Base-by-base conservation (phyloP, 108 stramenopile genomes). In the Fistulifera pelliculosa region DNA sequence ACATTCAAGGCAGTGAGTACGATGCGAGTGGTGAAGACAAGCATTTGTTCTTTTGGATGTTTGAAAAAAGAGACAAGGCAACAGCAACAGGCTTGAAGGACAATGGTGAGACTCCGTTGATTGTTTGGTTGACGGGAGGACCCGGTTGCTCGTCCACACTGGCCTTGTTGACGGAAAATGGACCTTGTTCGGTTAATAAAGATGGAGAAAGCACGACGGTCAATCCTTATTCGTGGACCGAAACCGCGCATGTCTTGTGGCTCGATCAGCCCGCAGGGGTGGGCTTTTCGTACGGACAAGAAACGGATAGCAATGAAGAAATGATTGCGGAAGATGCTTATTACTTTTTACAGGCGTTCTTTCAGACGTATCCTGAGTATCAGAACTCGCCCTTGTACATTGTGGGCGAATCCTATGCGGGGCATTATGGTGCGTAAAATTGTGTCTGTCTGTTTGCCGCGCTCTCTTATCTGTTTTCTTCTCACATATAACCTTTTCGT, bases 191-290 rank as follows among this genome's bases (percentile, higher is more conserved):
- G 16, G 93, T 96, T 51, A 90, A 95, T 61, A 56, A 50, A 0
- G 94, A 95, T 61, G 96, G 96, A 18, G 62, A 59, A n/a, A 52
- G 65, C 39, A 99, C 98, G n/a, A 68, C 48, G 1, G 53, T 73
- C 57, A 97, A 97, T 59, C 90, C 94, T 12, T 69, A 83, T 70
- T 79, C 80, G 27, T 99, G 98, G 98, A 96, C 94, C 8, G 75
- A 85, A 51, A 74, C 88, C 31, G 96, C 95, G 1, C 94, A 96
- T 68, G 86, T 99, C 35, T 66, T 99, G 24, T 99, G 89, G 90
- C 60, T 99, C 21, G 99, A 99, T 63, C 89, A 95, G 61, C 99
- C 99, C 15, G 90, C 96, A 27, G 94, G 96, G n/a, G 94, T 94
- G 19, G 99, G 99, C 49, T 99, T 82, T 68, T 90, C 86, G 60